Conservation (phyloP, 805 yeast species). For the Ogataea methanolica region DNA sequence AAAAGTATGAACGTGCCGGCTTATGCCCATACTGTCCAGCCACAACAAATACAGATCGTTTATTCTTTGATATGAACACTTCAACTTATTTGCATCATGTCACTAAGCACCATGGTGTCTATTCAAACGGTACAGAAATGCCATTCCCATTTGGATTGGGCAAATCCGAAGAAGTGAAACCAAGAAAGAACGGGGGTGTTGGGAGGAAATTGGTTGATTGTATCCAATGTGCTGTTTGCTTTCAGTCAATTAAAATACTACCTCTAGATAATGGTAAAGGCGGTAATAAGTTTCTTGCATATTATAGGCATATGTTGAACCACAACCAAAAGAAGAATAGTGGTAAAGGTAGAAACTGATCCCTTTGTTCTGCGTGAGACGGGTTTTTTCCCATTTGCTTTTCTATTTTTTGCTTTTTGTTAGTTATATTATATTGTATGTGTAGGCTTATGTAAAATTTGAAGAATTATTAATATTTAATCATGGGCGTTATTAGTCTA, state of each 20-base stretch:
- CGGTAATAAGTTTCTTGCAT: slow-evolving; percentile 22
- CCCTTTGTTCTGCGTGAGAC: background rate
- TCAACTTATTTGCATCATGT: slow-evolving; percentile 30
- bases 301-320: slow-evolving; percentile 25
- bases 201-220: slow-evolving; percentile 14
- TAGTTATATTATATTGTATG: too few species aligned
- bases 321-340: slow-evolving; percentile 23
- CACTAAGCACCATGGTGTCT: slow-evolving; percentile 29
- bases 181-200: slow-evolving; percentile 11
- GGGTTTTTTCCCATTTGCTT: too few species aligned
- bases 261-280: slow-evolving; percentile 13
- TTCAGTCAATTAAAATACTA: slow-evolving; percentile 17
- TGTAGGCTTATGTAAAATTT: too few species aligned
- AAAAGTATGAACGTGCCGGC: slow-evolving; percentile 21
- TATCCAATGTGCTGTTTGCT: slow-evolving; percentile 22
- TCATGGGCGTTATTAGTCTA: too few species aligned
- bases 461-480: too few species aligned
- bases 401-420: too few species aligned
- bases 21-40: slow-evolving; percentile 29
- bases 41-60: slow-evolving; percentile 7
- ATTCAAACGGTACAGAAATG: slow-evolving; percentile 27
- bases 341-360: slow-evolving; percentile 6
- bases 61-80: slow-evolving; percentile 22
- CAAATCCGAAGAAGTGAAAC: slow-evolving; percentile 14
- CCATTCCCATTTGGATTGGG: slow-evolving; percentile 23